These are phyloP conservation scores for Somion occarium DNA, from an alignment of 1,284 basidiomycete species.

Conservation along the genomic window DNA sequence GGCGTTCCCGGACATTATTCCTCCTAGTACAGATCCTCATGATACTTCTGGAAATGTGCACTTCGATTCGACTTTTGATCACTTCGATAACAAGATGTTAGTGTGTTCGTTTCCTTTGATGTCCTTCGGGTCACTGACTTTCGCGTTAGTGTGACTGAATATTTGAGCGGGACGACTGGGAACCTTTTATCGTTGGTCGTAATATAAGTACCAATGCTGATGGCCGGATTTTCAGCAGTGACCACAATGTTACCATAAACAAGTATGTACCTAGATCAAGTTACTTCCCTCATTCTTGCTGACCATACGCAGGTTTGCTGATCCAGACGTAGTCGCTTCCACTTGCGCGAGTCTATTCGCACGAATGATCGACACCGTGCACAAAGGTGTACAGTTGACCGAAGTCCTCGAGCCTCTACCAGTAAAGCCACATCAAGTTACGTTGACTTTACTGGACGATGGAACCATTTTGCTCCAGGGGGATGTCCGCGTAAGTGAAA, in stretches of 20 bases:
- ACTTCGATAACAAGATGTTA: conserved; percentile 17
- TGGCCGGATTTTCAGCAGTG: conserved; percentile 18
- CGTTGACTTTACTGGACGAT: conserved; percentile 2
- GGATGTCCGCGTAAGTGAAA: conserved; percentile 8
- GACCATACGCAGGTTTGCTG: conserved; percentile 14
- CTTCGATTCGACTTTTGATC: conserved; percentile 14
- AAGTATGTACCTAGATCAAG: too few relatives aligned
- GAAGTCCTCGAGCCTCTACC: conserved; percentile 18
- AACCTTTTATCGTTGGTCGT: conserved; percentile 18
- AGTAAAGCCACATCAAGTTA: conserved; percentile 16
- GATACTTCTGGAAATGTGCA: conserved; percentile 6
- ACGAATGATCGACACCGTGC: conserved; percentile 26
- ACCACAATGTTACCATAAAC: conserved; percentile 24
- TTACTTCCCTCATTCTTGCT: too few relatives aligned
- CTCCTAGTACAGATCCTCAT: conserved; percentile 4
- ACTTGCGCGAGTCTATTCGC: conserved; percentile 18
- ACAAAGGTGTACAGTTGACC: conserved; percentile 16
- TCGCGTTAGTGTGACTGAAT: conserved; percentile 17
- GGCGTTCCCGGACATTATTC: conserved; percentile 23
- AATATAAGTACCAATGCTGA: conserved; percentile 18
- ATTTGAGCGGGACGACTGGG: conserved; percentile 14
- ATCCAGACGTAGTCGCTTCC: conserved; percentile 10
- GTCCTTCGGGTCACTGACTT: conserved; percentile 9
- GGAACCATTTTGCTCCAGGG: conserved; percentile 7
- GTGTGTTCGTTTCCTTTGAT: background rate